Evolutionary conservation across 2,329 filamentous ascomycete species (phyloP), one percentile per base, ranked within the genome.

Genomic region (Colletotrichum lentis): DNA sequence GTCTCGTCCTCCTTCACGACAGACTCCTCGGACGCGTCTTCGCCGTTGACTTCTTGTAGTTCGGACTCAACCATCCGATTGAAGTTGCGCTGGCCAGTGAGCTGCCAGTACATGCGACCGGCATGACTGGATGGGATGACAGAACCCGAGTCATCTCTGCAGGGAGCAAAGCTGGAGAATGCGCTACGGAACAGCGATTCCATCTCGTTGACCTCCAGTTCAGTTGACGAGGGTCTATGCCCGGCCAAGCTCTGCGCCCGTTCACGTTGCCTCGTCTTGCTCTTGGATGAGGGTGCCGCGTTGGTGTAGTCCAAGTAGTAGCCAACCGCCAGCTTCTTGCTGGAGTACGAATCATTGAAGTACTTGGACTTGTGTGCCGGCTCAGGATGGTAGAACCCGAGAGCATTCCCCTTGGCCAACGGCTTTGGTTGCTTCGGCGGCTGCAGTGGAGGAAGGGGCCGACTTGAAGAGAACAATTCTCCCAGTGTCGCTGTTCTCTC

Each of bases 81-180:
- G 73, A 91, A 92, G 63, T 81, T 86, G 68, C 86, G 86, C 72
- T 88, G 85, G 35, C 91, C 91, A 59, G 86, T 81, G 69, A 87
- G 88, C 75, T 93, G 88, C 91, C 91, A 95, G 91, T 91, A 94
- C 56, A 94, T 79, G 73, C 87, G 86, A 60, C 88, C 88, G 67
- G 91, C 87, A 57, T 88, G 84, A 41, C 87, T 87, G 1, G 89
- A 88, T 0, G 92, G 87, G 3, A 93, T 82, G 65, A 94, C 83
- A 6, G 92, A 90, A 14, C 85, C 87, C 3, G 90, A 85, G 74
- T 94, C 89, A 76, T 95, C 92, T 72, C 87, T 90, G 59, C 86
- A 88, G 0, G 92, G 92, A 6, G 92, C 92, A 76, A 94, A 95
- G 74, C 90, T 91, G 0, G 91, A 93, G 76, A 94, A 95, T 1